Percentiles rank a stretch among this genome's conserved stretches.
Conservation (phyloP, 2,329 filamentous ascomycete genomes). For the Stagonosporopsis tanaceti region DNA sequence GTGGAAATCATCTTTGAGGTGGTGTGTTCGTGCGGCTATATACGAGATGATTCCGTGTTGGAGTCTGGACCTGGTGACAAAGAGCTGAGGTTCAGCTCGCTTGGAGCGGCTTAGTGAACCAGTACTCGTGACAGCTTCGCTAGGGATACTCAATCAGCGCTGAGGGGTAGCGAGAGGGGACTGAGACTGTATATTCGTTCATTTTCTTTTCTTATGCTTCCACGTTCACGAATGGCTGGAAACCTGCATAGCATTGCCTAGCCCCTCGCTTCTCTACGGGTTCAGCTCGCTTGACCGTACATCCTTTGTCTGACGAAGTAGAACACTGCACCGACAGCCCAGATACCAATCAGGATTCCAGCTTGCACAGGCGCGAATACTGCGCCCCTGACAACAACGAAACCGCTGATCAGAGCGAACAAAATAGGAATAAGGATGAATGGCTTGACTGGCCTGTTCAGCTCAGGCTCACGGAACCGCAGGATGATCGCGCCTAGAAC, state of each 20-base stretch:
- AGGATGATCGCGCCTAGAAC: conserved; percentile 67
- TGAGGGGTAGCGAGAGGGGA: neutral
- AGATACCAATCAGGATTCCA: conserved; percentile 39
- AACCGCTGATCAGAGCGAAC: conserved; percentile 64
- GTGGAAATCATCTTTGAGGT: neutral
- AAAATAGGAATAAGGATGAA: conserved; percentile 61
- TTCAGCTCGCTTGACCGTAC: neutral
- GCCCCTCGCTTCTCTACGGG: too few species aligned
- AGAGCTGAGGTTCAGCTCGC: conserved; percentile 16
- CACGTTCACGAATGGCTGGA: neutral
- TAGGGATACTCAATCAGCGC: conserved; percentile 1
- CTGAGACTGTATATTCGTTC: neutral
- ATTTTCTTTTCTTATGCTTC: neutral
- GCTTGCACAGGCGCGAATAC: conserved; percentile 47
- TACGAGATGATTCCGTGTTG: neutral
- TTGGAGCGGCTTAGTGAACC: conserved; percentile 3
- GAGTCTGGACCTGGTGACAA: neutral
- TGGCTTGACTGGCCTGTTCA: conserved; percentile 66
- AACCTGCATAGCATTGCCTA: neutral
- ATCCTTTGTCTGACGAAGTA: conserved; percentile 22
- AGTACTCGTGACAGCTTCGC: neutral
- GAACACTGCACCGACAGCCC: conserved; percentile 35
- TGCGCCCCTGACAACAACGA: conserved; percentile 47
- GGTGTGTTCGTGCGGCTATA: neutral
- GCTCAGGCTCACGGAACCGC: conserved; percentile 63